These are phyloP conservation scores for Zygoascus biomembranicola DNA, from an alignment of 805 yeast species.

Conservation along the genomic window DNA sequence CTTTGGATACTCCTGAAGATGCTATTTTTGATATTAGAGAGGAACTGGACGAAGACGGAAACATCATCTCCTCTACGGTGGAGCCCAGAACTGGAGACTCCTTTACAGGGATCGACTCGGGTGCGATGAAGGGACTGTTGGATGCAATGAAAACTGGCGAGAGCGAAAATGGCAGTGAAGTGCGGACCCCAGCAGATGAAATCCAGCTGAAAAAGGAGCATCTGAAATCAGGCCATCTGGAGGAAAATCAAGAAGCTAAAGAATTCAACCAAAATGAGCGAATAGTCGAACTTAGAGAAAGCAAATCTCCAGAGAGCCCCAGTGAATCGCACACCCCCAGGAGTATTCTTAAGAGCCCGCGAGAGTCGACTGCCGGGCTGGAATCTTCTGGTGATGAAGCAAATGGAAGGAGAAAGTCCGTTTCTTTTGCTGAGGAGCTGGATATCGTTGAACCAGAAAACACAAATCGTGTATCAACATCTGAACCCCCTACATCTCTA, in stretches of 20 bases:
- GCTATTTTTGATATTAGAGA: slow-evolving; percentile 81
- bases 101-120: background rate
- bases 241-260: background rate
- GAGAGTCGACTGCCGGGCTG: background rate
- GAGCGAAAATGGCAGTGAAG: background rate
- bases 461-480: background rate
- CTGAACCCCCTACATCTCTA: background rate
- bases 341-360: background rate
- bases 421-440: background rate
- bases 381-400: background rate
- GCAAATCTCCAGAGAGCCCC: background rate
- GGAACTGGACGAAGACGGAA: slow-evolving; percentile 76
- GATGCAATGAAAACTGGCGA: background rate
- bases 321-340: background rate
- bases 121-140: background rate
- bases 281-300: background rate
- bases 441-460: background rate
- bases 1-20: slow-evolving; percentile 17
- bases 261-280: background rate
- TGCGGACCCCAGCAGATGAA: too few species aligned
- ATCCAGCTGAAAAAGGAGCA: background rate
- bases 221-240: background rate
- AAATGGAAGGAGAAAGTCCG: background rate
- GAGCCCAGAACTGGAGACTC: slow-evolving; percentile 26
- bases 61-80: slow-evolving; percentile 43